Percentiles rank a stretch among this genome's conserved stretches.
Conservation (phyloP, 1,284 basidiomycete species). For the Papiliotrema laurentii region DNA sequence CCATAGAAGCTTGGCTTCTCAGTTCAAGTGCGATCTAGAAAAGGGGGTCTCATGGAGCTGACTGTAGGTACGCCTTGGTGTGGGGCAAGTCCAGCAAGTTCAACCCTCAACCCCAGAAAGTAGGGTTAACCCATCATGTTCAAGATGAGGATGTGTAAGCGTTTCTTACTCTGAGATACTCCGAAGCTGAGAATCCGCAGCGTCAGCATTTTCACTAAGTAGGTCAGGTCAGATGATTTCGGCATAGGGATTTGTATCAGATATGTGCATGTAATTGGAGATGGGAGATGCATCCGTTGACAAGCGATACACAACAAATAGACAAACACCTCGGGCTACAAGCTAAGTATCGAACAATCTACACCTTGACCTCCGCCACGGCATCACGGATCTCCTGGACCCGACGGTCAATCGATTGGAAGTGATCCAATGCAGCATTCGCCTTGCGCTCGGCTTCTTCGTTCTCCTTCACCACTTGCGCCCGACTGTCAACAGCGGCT, state of each 20-base stretch:
- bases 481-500: constrained; percentile 69
- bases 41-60: too few relatives aligned
- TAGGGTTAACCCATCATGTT: constrained; percentile 76
- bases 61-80: constrained; percentile 68
- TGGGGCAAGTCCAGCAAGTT: constrained; percentile 93
- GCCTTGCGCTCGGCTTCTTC: constrained; percentile 71
- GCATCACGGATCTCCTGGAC: constrained; percentile 55
- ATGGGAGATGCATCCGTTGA: too few relatives aligned
- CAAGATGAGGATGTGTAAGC: constrained; percentile 94
- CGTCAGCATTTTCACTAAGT: constrained; percentile 50
- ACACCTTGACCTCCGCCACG: constrained; percentile 33
- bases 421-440: constrained; percentile 66
- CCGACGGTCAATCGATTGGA: constrained; percentile 58
- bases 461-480: constrained; percentile 68
- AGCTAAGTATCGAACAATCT: too few relatives aligned
- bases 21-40: constrained; percentile 70
- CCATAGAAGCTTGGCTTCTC: constrained; percentile 79
- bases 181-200: constrained; percentile 12
- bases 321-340: too few relatives aligned
- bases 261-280: not conserved
- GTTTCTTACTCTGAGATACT: constrained; percentile 18
- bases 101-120: constrained; percentile 87
- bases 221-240: not conserved
- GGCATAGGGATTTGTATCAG: not conserved
- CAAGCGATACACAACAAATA: too few relatives aligned